These are phyloP conservation scores for Ceratopteris richardii DNA, from an alignment of 75 land plant species.

Conservation along the genomic window DNA sequence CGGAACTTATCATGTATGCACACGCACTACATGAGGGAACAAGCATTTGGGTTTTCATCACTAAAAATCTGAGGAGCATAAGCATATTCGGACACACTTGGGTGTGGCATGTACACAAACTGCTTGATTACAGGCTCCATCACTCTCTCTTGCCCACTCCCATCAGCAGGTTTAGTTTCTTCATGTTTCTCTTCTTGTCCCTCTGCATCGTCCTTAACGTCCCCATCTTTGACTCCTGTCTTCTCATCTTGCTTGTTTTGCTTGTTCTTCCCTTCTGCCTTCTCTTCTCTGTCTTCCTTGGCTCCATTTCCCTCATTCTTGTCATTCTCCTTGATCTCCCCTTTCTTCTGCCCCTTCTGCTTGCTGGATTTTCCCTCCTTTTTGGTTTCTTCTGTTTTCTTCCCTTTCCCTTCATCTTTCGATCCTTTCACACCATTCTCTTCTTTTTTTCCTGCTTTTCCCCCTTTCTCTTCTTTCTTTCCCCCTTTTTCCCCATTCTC, in stretches of 20 bases:
- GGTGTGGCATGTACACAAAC: not conserved
- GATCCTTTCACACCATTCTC: conserved; percentile 6
- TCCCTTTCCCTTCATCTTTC: conserved; percentile 2
- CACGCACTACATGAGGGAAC: conserved; percentile 40
- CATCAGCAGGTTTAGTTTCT: too few species aligned
- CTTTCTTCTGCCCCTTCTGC: not conserved
- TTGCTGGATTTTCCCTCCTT: conserved; percentile 6
- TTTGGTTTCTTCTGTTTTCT: not conserved
- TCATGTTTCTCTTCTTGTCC: conserved; percentile 19
- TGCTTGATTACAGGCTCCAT: conserved; percentile 9
- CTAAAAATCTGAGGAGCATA: conserved; percentile 72
- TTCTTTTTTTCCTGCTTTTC: conserved; percentile 3
- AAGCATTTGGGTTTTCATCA: conserved; percentile 73
- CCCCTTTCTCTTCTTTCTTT: not conserved
- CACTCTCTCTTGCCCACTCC: conserved; percentile 10
- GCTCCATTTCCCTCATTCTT: not conserved
- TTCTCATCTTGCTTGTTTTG: not conserved
- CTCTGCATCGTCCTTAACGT: conserved; percentile 1
- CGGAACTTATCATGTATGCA: too few species aligned
- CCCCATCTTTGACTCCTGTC: conserved; percentile 3
- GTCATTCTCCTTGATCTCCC: too few species aligned
- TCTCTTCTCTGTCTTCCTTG: not conserved
- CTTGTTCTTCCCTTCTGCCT: not conserved
- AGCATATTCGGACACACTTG: conserved; percentile 18
- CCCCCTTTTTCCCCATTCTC: conserved; percentile 3